phyloP scores from a whole-genome alignment of 1,139 yeast species.

The Yamadazyma aaseri region DNA sequence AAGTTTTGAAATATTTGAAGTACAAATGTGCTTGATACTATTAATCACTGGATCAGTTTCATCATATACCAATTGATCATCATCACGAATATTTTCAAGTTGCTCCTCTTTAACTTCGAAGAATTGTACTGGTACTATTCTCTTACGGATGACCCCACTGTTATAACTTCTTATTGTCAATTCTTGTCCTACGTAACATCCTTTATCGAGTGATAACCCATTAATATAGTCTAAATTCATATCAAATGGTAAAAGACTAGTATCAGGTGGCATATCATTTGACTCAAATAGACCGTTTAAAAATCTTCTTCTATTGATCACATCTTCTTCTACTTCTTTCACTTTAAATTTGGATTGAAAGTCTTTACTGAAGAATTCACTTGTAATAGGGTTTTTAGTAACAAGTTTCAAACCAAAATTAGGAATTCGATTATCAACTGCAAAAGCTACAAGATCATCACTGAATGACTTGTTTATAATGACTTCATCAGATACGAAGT shows the following conservation, averaged over 20 bases:
- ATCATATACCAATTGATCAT: slow-evolving; percentile 15
- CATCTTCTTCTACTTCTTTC: slow-evolving; percentile 20
- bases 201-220: slow-evolving; percentile 84
- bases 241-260: slow-evolving; percentile 73
- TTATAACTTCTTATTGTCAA: slow-evolving; percentile 85
- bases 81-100: slow-evolving; percentile 15
- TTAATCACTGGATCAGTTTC: slow-evolving; percentile 19
- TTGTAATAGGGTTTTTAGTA: slow-evolving; percentile 28
- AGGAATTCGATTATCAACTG: slow-evolving; percentile 65
- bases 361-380: slow-evolving; percentile 24
- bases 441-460: slow-evolving; percentile 32
- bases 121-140: slow-evolving; percentile 73
- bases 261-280: slow-evolving; percentile 38
- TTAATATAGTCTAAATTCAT: slow-evolving; percentile 77
- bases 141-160: slow-evolving; percentile 76
- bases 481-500: slow-evolving; percentile 30
- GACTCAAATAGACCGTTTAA: slow-evolving; percentile 70
- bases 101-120: slow-evolving; percentile 23
- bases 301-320: slow-evolving; percentile 49
- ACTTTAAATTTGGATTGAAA: slow-evolving; percentile 27
- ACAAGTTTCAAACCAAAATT: slow-evolving; percentile 72
- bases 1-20: slow-evolving; percentile 22
- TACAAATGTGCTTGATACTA: slow-evolving; percentile 18
- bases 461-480: slow-evolving; percentile 26
- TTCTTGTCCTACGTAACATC: slow-evolving; percentile 97